Evolutionary conservation across 805 yeast genomes (phyloP), one percentile per base, ranked within the genome.

Genomic region (Wickerhamomyces chaumierensis): DNA sequence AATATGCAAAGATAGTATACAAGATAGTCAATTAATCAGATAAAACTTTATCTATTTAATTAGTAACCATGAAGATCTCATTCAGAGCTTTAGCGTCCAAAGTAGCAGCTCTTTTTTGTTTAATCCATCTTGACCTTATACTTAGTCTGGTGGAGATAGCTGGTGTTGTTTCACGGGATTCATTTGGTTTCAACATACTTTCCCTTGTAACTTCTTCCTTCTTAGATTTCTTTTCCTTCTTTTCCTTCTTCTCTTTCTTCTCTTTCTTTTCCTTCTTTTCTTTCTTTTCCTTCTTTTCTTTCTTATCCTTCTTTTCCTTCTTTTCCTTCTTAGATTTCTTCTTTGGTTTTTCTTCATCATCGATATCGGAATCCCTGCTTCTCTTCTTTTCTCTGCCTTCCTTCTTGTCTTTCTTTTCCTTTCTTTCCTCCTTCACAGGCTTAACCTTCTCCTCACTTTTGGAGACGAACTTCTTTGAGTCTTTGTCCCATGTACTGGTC

Each of bases 31-130:
- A n/a, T n/a, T n/a, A n/a, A n/a, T n/a, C n/a, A n/a, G n/a, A n/a
- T n/a, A n/a, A n/a, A n/a, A n/a, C n/a, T n/a, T n/a, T n/a, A n/a
- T 21, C 9, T 21, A 21, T 7, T 45, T 57, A 65, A 45, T 67
- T 71, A 20, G 81, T 66, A 35, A 87, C 74, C 96, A 90, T 90
- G 55, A 90, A 84, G 41, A 90, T 90, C 60, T 90, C 97, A 49
- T 84, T 86, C 44, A 90, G 68, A 13, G 95, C 87, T 57, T 85
- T 78, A 3, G 81, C 71, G 56, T 90, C 97, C 78, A 81, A 74
- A 0, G 88, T 86, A 2, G 96, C 90, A 11, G 94, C 92, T 51
- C 92, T 72, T 57, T 90, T 90, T 57, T 87, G 95, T 47, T 71
- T 80, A 39, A 90, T 88, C 80, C 86, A 88, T 57, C 75, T 80